These are phyloP conservation scores for Phytophthora syringae DNA, from an alignment of 352 stramenopile genomes.

Conservation along the genomic window DNA sequence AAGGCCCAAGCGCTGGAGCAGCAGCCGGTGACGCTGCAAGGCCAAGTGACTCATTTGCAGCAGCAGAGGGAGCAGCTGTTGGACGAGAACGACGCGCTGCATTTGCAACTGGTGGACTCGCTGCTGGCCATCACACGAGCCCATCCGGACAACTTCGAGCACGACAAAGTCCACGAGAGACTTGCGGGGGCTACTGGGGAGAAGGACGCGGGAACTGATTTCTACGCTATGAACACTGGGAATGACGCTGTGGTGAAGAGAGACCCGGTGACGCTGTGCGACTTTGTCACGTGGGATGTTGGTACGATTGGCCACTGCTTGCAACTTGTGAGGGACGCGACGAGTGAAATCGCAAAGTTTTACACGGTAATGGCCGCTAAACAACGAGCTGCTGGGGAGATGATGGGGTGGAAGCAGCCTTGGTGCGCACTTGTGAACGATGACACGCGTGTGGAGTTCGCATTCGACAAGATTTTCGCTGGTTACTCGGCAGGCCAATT, in stretches of 20 bases:
- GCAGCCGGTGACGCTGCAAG: constrained; percentile 18
- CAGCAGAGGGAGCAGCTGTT: constrained; percentile 33
- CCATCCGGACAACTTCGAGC: constrained; percentile 35
- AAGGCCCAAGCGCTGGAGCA: constrained; percentile 25
- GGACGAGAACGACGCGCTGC: constrained; percentile 33
- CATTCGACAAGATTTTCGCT: constrained; percentile 35
- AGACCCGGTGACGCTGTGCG: constrained; percentile 40
- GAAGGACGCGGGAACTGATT: constrained; percentile 11
- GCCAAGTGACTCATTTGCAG: constrained; percentile 34
- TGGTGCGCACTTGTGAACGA: constrained; percentile 20
- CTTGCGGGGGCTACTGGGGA: background rate
- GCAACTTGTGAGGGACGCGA: constrained; percentile 33
- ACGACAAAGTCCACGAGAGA: constrained; percentile 17
- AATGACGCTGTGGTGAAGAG: constrained; percentile 6
- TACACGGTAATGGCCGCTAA: constrained; percentile 14
- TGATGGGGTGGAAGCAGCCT: constrained; percentile 40
- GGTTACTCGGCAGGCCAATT: constrained; percentile 21
- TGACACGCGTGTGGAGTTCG: constrained; percentile 35
- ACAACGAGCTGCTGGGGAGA: constrained; percentile 5
- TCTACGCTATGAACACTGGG: constrained; percentile 18
- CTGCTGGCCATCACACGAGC: constrained; percentile 34
- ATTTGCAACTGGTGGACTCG: constrained; percentile 40
- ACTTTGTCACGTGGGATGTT: constrained; percentile 46
- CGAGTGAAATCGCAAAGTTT: constrained; percentile 34
- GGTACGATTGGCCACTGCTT: constrained; percentile 37